Evolutionary conservation across 169 alveolate genomes (phyloP).

Genomic region (Plasmodium fragile): DNA sequence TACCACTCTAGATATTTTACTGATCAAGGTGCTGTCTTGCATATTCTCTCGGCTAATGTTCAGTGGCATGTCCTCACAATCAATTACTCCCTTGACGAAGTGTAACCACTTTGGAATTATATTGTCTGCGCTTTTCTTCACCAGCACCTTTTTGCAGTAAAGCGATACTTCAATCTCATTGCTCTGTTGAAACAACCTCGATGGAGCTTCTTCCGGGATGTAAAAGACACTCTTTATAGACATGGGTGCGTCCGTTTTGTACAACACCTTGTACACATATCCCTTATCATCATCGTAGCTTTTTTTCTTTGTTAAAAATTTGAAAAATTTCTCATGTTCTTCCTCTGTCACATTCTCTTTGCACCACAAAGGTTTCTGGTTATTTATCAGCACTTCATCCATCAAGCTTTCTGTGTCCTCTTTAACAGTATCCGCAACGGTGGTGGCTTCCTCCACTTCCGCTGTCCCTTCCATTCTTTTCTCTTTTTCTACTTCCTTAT

Average conservation of each 20-base stretch:
- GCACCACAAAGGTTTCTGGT: constrained; percentile 91
- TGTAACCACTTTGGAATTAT: constrained; percentile 96
- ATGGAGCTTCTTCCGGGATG: constrained; percentile 93
- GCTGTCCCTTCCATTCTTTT: constrained; percentile 78
- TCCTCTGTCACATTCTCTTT: constrained; percentile 93
- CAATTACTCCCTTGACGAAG: constrained; percentile 97
- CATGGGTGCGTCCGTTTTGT: constrained; percentile 95
- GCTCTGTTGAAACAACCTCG: constrained; percentile 89
- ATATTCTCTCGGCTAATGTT: constrained; percentile 96
- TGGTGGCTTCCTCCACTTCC: constrained; percentile 60
- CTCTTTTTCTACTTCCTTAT: background rate
- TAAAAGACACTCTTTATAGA: constrained; percentile 92
- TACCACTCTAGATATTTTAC: constrained; percentile 92
- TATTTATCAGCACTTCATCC: constrained; percentile 85
- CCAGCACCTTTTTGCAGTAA: constrained; percentile 92
- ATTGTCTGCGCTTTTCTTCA: constrained; percentile 92
- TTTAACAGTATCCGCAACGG: background rate
- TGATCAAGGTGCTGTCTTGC: constrained; percentile 93
- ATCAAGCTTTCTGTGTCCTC: constrained; percentile 77
- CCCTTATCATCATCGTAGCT: constrained; percentile 83
- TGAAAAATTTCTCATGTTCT: constrained; percentile 93
- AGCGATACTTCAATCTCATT: constrained; percentile 91
- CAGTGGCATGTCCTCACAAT: constrained; percentile 98
- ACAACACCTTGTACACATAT: constrained; percentile 89
- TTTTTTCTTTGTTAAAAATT: constrained; percentile 77